Evolutionary conservation across 176 grass and related monocot species (phyloP), one percentile per base, ranked within the genome.

Genomic region (Oryza glaberrima): DNA sequence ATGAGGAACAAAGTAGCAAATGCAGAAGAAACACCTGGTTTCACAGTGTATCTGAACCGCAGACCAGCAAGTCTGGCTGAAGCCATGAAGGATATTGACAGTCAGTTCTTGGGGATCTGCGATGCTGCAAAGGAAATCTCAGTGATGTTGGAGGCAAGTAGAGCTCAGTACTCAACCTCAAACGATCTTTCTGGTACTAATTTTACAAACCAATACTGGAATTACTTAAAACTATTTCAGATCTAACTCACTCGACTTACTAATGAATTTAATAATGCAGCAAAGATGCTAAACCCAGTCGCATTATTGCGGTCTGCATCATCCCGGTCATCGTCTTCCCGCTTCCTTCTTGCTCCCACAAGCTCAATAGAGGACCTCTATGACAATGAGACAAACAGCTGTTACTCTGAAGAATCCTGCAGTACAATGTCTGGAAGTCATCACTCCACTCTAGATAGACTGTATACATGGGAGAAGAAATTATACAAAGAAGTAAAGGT

Each of bases 401-500:
- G 84, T 75, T 89, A 87, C 90, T 92, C 86, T 65, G 93, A 99
- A 77, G 94, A 94, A 87, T 91, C 96, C 61, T 90, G 89, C 40
- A 92, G 88, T 45, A 81, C 82, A 8, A 81, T 88, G 81, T 92
- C 96, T 77, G 85, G 89, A 81, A 89, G 96, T 85, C 96, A 99
- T 77, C 88, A 92, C 61, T 96, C 96, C 76, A 99, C 93, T 65
- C 90, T 99, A 65, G 93, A 99, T 77, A 90, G 96, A 87, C 54
- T 99, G 68, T 96, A 96, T 81, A 82, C 85, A 87, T 99, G 96
- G 96, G 96, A 99, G 82, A 99, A 94, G 81, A 99, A 96, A 85
- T 81, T 99, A 70, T 99, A 96, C 85, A 81, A 94, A 70, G 96
- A 99, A 99, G 94, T 99, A 41, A 99, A 99, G 93, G 96, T 99